These are phyloP conservation scores for Zoysia pacifica DNA, from an alignment of 176 grass and related monocot genomes.

Conservation along the genomic window DNA sequence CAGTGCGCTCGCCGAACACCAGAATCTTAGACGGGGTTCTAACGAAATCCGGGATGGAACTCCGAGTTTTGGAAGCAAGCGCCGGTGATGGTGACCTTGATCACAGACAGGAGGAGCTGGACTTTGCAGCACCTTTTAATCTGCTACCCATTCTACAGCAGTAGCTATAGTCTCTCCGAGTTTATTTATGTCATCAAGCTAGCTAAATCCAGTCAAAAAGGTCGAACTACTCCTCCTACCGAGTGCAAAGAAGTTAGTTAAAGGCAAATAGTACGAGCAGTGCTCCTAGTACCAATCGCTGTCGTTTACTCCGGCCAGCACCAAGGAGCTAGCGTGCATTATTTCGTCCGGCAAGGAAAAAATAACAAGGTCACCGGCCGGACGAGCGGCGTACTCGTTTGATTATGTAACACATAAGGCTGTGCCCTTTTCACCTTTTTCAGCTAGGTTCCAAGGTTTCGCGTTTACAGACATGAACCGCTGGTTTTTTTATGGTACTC, in stretches of 20 bases:
- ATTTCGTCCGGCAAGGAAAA: neutral
- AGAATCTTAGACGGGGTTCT: no score
- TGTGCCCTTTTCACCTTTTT: neutral
- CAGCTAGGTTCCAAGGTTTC: constrained; percentile 27
- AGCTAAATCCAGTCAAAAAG: neutral
- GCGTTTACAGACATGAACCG: constrained; percentile 8
- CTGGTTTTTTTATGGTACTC: no score
- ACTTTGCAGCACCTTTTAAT: neutral
- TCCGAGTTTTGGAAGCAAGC: neutral
- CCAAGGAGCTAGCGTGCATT: neutral
- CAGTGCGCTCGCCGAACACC: no score
- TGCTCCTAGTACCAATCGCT: neutral
- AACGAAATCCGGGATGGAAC: neutral
- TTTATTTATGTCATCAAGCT: neutral
- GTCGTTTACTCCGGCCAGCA: neutral
- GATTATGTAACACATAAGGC: neutral
- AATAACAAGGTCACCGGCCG: no score
- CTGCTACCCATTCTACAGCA: no score
- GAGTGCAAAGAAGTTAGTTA: neutral
- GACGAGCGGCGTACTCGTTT: no score
- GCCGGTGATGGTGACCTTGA: neutral
- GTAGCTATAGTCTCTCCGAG: neutral
- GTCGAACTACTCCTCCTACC: neutral
- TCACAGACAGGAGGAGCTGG: neutral
- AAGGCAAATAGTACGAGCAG: neutral